Base-by-base conservation (phyloP, 2,329 filamentous ascomycete genomes). In the Cytospora chrysosperma region DNA sequence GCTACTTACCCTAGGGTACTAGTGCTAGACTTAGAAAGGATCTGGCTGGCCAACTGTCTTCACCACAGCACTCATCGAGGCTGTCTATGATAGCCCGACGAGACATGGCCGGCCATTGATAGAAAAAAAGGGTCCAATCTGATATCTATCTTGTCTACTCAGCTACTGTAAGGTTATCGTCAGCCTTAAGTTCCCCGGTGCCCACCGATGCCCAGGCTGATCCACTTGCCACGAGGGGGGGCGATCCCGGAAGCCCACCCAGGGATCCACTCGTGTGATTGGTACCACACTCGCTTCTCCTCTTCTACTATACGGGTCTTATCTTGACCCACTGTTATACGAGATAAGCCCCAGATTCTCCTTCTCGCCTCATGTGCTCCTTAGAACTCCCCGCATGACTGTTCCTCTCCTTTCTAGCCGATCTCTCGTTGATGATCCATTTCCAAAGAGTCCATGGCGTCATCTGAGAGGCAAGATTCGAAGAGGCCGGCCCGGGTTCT, bases 171-270 rank as follows among this genome's bases (percentile, higher is more conserved):
- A n/a, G n/a, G 37, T 40, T 40, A n/a, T 6, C 37, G 19, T 19
- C 19, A 5, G 37, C 37, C 37, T 4, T 40, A 17, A 9, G 2
- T 40, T 40, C 17, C 37, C 37, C 17, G 37, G 37, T 40, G 37
- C 19, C 37, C 37, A 37, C 34, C 34, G 19, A 34, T 34, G 34
- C 47, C 32, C 57, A 47, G 2, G 19, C 28, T 49, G 60, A 57
- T 60, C 63, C 63, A 59, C 63, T 30, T 55, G 56, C 63, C 63
- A 65, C 60, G 63, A 63, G 37, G 37, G 63, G n/a, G 60, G 56
- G 60, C 37, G 53, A 65, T 51, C 63, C 60, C 47, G 27, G 61
- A 50, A 56, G 56, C 19, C 17, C 27, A 34, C 47, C 37, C 3
- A 15, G 21, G 9, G 50, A n/a, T 49, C 63, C 63, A 65, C 63